Evolutionary conservation across 2,329 filamentous ascomycete species (phyloP), one percentile per base, ranked within the genome.

Genomic region (Diaporthe vaccinii): DNA sequence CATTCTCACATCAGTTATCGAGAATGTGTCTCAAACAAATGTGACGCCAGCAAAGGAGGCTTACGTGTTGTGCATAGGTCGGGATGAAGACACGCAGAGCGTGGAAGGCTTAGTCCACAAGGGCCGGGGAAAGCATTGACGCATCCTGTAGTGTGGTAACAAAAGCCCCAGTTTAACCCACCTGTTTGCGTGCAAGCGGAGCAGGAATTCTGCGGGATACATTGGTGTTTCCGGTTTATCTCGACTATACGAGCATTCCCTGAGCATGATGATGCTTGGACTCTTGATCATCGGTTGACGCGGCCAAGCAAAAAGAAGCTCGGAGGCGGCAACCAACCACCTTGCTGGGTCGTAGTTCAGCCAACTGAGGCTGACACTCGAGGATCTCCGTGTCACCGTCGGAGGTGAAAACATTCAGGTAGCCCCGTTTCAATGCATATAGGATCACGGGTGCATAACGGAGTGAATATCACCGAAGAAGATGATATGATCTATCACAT

Each of bases 211-310:
- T 36, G 55, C 17, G 20, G 31, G 2, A 58, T 22, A 34, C 28
- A 34, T 22, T 58, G 28, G 55, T 36, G 5, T 22, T 20, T 58
- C 15, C 17, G 28, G 17, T 6, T 58, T 58, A 36, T 36, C 28
- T 36, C 2, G 3, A 34, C 1, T 36, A 8, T 58, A 0, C 31
- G 1, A 58, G 17, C 14, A 36, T 22, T 5, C 2, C 2, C 8
- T 14, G 28, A 3, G 55, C 15, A 9, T 58, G 55, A 58, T 58
- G 55, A 58, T 8, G 31, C 31, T 58, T 20, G 31, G 55, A 58
- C 31, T 22, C 3, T 58, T 58, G 31, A 58, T 58, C 55, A 58
- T 58, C 31, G 55, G 55, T 58, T 58, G 55, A 58, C 31, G 55
- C 55, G 55, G 28, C 28, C 55, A 58, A 36, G 55, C 5, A 58